These are phyloP conservation scores for Saccharomycopsis malanga DNA, from an alignment of 805 yeast genomes.

Conservation along the genomic window DNA sequence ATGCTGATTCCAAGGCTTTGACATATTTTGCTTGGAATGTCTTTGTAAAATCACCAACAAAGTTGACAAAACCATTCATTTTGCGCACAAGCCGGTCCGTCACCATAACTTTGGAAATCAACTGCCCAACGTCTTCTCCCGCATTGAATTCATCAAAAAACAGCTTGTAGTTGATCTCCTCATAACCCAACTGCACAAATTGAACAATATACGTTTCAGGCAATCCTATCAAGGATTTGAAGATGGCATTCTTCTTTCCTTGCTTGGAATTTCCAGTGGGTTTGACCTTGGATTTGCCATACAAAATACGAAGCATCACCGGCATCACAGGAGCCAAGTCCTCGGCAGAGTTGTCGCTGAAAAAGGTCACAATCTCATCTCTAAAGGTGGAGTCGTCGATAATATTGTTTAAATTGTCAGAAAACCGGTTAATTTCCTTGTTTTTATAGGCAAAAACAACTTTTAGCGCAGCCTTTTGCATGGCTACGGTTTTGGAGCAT, in stretches of 20 bases:
- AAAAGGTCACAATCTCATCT: constrained; percentile 70
- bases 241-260: constrained; percentile 65
- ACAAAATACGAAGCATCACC: constrained; percentile 59
- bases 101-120: constrained; percentile 20
- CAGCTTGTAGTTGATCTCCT: constrained; percentile 39
- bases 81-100: constrained; percentile 37
- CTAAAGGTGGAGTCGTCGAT: constrained; percentile 78
- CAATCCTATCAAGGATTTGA: constrained; percentile 55
- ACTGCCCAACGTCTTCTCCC: background rate
- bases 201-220: constrained; percentile 42
- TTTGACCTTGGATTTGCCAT: constrained; percentile 73
- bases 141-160: constrained; percentile 27
- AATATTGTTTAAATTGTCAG: constrained; percentile 64
- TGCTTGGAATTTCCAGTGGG: constrained; percentile 62
- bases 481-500: constrained; percentile 50
- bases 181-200: constrained; percentile 59
- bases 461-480: constrained; percentile 68
- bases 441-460: constrained; percentile 61
- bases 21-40: constrained; percentile 54
- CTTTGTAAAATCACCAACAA: constrained; percentile 48
- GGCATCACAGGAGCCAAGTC: constrained; percentile 65
- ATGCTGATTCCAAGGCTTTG: constrained; percentile 40
- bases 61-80: constrained; percentile 57
- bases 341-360: constrained; percentile 43
- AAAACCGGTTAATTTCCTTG: constrained; percentile 54